Evolutionary conservation across 192 early-diverging fungal species (phyloP), one percentile per base, ranked within the genome.

Genomic region (Lunasporangiospora selenospora): DNA sequence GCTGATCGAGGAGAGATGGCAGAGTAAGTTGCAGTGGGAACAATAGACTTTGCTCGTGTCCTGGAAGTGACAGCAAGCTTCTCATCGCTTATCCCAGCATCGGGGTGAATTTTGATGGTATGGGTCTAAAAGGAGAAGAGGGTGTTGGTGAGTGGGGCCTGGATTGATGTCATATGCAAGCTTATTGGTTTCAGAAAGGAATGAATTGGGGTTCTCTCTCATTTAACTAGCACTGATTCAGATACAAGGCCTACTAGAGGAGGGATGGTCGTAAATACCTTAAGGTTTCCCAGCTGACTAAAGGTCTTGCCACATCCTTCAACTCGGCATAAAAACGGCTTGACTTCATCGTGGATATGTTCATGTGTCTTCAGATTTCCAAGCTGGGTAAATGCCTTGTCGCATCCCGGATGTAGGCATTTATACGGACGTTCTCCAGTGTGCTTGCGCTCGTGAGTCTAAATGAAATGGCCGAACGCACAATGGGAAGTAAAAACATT

Each of bases 281-380:
- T 88, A 9, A 89, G 77, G 50, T 89, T 89, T 9, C 92, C 93
- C 34, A 88, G 77, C 67, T 93, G 91, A 21, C 84, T 86, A 59
- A 95, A 95, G 24, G 85, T 79, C 60, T 88, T 88, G 44, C 62
- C 78, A 57, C 93, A 95, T 45, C 77, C 85, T 19, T 66, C 49
- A 8, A 84, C 58, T 27, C 82, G 73, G 76, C 93, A 95, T 46
- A 80, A 69, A 53, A 88, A 95, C 18, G 88, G 92, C 57, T 89
- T 90, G 58, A 89, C 87, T 30, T 85, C 88, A 13, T 84, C 77
- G 59, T 95, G 93, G 16, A 86, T 89, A 51, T 86, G 84, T 78
- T 93, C 89, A 45, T 95, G 93, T 5, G 92, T 93, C 60, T 87
- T 86, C 77, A 92, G 78, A 66, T 94, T 93, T 5, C 90, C 90